These are phyloP conservation scores for Ophidiomyces ophidiicola DNA, from an alignment of 2,329 filamentous ascomycete species.

Conservation along the genomic window DNA sequence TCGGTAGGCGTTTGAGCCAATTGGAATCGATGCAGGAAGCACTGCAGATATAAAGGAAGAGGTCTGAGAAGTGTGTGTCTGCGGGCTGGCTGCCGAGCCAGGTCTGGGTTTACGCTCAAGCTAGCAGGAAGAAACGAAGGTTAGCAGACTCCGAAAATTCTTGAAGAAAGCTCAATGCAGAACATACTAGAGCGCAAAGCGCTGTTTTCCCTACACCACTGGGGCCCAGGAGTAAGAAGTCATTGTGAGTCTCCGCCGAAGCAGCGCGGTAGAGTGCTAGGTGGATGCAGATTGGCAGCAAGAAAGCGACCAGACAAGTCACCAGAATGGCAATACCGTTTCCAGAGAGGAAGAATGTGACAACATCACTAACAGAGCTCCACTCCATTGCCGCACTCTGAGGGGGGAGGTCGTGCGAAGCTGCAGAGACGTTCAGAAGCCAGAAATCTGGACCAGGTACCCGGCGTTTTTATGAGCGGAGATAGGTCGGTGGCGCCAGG, in stretches of 20 bases:
- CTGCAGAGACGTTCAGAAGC: constrained; percentile 11
- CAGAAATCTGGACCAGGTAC: neutral
- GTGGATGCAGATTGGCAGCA: constrained; percentile 67
- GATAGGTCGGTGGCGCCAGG: neutral
- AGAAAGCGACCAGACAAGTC: constrained; percentile 57
- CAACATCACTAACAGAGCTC: constrained; percentile 26
- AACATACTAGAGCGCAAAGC: constrained; percentile 69
- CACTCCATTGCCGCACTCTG: constrained; percentile 20
- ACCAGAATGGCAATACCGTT: constrained; percentile 44
- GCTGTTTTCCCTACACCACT: constrained; percentile 78
- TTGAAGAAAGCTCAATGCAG: constrained; percentile 21
- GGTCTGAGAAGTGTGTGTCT: constrained; percentile 52
- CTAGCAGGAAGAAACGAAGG: constrained; percentile 19
- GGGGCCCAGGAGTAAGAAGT: constrained; percentile 70
- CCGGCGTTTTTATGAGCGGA: constrained; percentile 1
- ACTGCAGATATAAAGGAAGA: constrained; percentile 45
- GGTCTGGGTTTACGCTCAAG: constrained; percentile 35
- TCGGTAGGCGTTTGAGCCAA: constrained; percentile 51
- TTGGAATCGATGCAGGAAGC: constrained; percentile 41
- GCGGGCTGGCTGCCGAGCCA: constrained; percentile 23
- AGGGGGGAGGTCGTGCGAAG: neutral
- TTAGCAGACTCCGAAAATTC: neutral
- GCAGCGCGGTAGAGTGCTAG: constrained; percentile 55
- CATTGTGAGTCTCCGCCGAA: constrained; percentile 51
- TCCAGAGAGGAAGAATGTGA: constrained; percentile 34